A percentile compares a stretch with the other conserved stretches of the same genome.
phyloP scores from a whole-genome alignment of 2,329 filamentous ascomycete species.

The Arthrobotrys musiformis region DNA sequence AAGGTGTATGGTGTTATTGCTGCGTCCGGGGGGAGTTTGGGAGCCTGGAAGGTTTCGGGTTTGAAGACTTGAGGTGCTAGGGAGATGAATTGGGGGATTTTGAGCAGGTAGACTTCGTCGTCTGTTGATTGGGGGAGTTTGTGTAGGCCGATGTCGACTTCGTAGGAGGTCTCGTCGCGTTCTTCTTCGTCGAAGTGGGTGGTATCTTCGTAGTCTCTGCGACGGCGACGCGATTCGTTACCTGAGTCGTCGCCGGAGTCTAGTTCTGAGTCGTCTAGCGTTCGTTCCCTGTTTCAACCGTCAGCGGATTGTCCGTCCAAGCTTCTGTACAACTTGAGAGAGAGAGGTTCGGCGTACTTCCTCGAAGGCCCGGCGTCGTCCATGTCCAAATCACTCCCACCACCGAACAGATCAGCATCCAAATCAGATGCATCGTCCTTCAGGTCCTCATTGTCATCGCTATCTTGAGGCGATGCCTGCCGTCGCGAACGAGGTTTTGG shows the following conservation, averaged over 20 bases:
- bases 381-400: constrained; percentile 33
- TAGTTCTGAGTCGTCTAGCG: constrained; percentile 29
- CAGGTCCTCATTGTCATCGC: constrained; percentile 32
- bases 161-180: constrained; percentile 54
- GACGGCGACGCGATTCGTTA: constrained; percentile 35
- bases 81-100: constrained; percentile 72
- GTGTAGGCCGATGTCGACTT: constrained; percentile 54
- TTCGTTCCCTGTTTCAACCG: constrained; percentile 5
- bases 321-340: not conserved
- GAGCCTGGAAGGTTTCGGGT: constrained; percentile 70
- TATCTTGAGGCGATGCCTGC: constrained; percentile 34
- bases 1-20: constrained; percentile 68
- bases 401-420: constrained; percentile 37
- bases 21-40: constrained; percentile 61
- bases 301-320: constrained; percentile 12
- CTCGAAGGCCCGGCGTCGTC: constrained; percentile 25
- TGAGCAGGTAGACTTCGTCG: constrained; percentile 69
- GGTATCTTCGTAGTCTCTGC: constrained; percentile 6
- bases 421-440: constrained; percentile 35
- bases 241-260: constrained; percentile 47
- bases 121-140: constrained; percentile 44
- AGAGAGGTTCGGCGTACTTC: constrained; percentile 17
- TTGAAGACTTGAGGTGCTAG: constrained; percentile 72
- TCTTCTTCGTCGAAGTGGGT: constrained; percentile 33
- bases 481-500: constrained; percentile 42